Base-by-base conservation (phyloP, 2,329 filamentous ascomycete species). In the Fusarium falciforme region DNA sequence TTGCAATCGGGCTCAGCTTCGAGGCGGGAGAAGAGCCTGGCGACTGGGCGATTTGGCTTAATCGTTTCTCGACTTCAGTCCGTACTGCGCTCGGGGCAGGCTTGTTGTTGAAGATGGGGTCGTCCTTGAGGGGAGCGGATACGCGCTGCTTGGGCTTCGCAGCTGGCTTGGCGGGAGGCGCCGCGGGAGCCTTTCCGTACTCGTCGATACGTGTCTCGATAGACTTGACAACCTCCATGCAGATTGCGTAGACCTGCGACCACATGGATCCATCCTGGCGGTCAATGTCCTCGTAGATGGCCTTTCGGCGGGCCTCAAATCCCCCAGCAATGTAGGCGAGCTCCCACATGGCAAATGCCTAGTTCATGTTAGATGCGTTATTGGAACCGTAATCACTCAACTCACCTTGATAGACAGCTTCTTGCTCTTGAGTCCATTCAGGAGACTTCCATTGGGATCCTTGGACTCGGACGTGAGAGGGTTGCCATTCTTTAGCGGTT, bases 311-410 rank as follows among this genome's bases (percentile, higher is more conserved):
- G n/a, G 90, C 88, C 17, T 92, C 88, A 72, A 93, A 95, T 63
- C 90, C 89, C 66, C 93, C 89, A 40, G 93, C 92, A 76, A 98
- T 97, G 65, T 94, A 88, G 33, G 91, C 90, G 31, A 98, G 86
- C 80, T 98, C 96, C 95, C 95, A 98, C 82, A 97, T 93, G 17
- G 96, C 95, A 81, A 97, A 97, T 1, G 91, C 89, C 89, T 93
- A 68, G 2, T 44, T 6, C 58, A 69, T 25, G 72, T 83, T 64
- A 79, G 76, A 27, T 42, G 11, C 22, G 11, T 42, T 6, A 36
- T 11, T n/a, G 5, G 25, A n/a, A 9, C 36, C 22, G 12, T 12
- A 3, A 12, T 38, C 9, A 6, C 27, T 0, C 8, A 36, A 80
- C 86, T 77, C 83, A 93, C 92, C 83, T 90, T 92, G 69, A 94